Evolutionary conservation across 179 eudicot genomes (phyloP).

Genomic region (Silene noctiflora): DNA sequence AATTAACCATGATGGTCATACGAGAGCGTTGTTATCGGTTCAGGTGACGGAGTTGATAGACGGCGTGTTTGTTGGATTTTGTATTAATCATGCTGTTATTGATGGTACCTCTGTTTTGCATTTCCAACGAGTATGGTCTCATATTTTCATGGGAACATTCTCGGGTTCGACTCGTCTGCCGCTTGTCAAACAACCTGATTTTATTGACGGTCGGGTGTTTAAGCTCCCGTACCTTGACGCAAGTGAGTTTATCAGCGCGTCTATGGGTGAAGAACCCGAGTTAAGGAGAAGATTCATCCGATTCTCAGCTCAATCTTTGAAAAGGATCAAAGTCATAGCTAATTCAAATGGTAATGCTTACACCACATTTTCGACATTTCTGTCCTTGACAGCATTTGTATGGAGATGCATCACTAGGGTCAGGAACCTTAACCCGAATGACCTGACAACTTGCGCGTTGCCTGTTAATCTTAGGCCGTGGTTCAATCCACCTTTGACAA

Average conservation of each 20-base stretch:
- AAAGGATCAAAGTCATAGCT: conserved; percentile 32
- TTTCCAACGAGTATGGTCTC: conserved; percentile 31
- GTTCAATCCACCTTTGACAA: background rate
- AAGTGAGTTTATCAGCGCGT: background rate
- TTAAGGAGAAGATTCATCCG: background rate
- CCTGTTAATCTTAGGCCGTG: conserved; percentile 20
- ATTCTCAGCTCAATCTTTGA: background rate
- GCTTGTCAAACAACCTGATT: background rate
- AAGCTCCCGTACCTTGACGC: background rate
- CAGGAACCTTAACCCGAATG: background rate
- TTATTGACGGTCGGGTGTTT: conserved; percentile 2
- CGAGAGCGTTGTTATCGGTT: conserved; percentile 21
- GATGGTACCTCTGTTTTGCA: conserved; percentile 44
- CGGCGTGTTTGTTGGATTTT: conserved; percentile 41
- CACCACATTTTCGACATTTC: background rate
- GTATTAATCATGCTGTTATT: conserved; percentile 33
- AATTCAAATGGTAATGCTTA: conserved; percentile 15
- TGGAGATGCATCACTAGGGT: conserved; percentile 28
- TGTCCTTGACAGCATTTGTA: conserved; percentile 28
- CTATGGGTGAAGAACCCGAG: too few species aligned
- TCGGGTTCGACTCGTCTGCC: background rate
- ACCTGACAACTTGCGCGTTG: background rate
- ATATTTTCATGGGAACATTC: conserved; percentile 21
- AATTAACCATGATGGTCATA: conserved; percentile 14
- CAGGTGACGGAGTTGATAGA: conserved; percentile 43